These are phyloP conservation scores for Poronia punctata DNA, from an alignment of 495 filamentous ascomycete species.

Conservation along the genomic window DNA sequence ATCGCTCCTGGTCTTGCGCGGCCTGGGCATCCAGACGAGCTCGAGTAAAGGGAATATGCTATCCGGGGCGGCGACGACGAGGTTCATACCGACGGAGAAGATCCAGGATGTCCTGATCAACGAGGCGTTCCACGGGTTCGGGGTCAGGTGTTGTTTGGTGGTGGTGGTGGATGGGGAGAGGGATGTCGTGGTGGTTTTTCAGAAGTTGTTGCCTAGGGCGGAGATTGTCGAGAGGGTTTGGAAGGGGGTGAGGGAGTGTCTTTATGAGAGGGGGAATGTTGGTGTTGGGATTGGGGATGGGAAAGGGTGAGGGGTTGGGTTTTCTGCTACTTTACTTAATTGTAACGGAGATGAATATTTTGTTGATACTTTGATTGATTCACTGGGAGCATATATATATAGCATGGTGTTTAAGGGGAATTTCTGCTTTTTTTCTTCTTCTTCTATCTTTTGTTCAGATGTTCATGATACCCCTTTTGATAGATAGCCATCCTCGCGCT, in stretches of 20 bases:
- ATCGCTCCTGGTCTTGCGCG: conserved; percentile 78
- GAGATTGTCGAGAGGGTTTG: conserved; percentile 77
- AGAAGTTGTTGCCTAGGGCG: conserved; percentile 63
- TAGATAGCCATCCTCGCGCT: conserved; percentile 1
- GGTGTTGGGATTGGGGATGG: conserved; percentile 3
- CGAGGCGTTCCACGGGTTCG: conserved; percentile 91
- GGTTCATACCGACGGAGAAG: conserved; percentile 89
- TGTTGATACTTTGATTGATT: not conserved
- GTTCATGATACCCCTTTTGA: conserved; percentile 20
- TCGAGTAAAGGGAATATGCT: conserved; percentile 60
- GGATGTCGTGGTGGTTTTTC: conserved; percentile 88
- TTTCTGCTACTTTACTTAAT: not conserved
- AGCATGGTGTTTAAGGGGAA: conserved; percentile 8
- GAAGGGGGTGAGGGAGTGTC: conserved; percentile 67
- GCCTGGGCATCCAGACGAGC: conserved; percentile 85
- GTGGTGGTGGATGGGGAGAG: conserved; percentile 89
- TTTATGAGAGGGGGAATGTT: conserved; percentile 55
- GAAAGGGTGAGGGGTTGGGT: conserved; percentile 5
- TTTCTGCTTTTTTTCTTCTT: not conserved
- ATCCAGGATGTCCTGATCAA: conserved; percentile 92
- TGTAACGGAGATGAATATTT: not conserved
- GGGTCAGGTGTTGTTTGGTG: conserved; percentile 81
- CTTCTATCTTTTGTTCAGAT: not conserved
- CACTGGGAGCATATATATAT: too few relatives aligned
- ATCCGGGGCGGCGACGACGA: conserved; percentile 45